Evolutionary conservation across 768 basidiomycete species (phyloP).

Genomic region (Boletus huronensis): DNA sequence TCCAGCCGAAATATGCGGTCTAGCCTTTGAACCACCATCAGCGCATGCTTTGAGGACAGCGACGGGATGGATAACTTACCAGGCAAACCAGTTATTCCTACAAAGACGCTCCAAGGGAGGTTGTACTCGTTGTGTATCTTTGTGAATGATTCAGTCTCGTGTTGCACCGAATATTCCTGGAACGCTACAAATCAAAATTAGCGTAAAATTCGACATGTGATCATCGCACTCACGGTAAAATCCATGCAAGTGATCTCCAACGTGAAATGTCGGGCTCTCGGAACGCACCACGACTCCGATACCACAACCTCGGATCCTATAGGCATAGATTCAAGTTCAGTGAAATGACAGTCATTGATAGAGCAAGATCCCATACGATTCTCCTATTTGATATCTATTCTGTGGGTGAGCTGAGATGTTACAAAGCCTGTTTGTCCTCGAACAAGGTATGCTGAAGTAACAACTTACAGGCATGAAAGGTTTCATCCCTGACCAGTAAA

Average conservation of each 20-base stretch:
- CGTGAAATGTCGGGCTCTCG: conserved; percentile 9
- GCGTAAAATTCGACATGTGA: not conserved
- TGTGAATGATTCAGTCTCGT: not conserved
- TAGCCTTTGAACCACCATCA: conserved; percentile 14
- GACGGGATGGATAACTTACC: conserved; percentile 1
- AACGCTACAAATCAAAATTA: conserved; percentile 29
- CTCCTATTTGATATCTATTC: not conserved
- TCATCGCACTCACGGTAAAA: conserved; percentile 27
- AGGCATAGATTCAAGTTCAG: not conserved
- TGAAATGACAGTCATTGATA: not conserved
- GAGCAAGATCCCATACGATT: not conserved
- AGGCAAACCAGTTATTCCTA: conserved; percentile 30
- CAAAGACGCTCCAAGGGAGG: conserved; percentile 28
- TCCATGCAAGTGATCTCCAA: conserved; percentile 15
- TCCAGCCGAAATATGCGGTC: conserved; percentile 15
- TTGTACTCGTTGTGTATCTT: conserved; percentile 27
- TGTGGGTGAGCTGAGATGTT: conserved; percentile 9
- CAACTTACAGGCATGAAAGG: conserved; percentile 33
- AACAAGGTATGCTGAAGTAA: conserved; percentile 22
- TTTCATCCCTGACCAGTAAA: conserved; percentile 38
- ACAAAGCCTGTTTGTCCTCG: not conserved
- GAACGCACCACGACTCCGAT: conserved; percentile 31
- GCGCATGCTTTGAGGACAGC: conserved; percentile 3
- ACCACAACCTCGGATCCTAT: conserved; percentile 32
- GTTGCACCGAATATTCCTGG: conserved; percentile 15